Base-by-base conservation (phyloP, 2,329 filamentous ascomycete genomes). In the Alternaria conjuncta region DNA sequence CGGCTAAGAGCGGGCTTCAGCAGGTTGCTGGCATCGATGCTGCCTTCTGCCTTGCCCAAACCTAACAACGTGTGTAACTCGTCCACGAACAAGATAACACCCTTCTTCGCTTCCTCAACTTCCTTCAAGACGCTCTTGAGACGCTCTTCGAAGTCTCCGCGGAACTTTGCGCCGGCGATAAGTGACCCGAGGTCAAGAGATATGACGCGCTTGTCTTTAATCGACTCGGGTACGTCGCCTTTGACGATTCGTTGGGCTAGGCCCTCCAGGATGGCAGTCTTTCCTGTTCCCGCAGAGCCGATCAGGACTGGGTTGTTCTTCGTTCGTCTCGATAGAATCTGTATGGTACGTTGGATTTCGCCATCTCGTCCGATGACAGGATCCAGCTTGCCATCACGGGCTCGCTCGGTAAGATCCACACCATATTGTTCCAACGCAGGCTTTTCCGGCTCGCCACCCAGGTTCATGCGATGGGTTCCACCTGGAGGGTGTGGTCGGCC, bases 291-390 rank as follows among this genome's bases (percentile, higher is more conserved):
- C 9, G 94, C 93, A 50, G 89, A 90, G 65, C 95, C 95, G 62
- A 97, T 97, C n/a, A 97, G 83, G 1, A 97, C 94, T 0, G 95
- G 95, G 70, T 97, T 97, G 73, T 97, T 98, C 81, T 98, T 98
- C 8, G 96, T 98, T 64, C 96, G 86, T 67, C 96, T 86, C 15
- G 94, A 97, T 2, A 99, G 82, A 11, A 99, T 92, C 75, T 98
- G 96, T 63, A 98, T 97, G 0, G 94, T 97, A 54, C 96, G 87
- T 75, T 97, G 93, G 56, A 98, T 97, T 78, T 97, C 96, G 6
- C 88, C 85, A 73, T 97, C 94, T 78, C 96, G 87, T 20, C 96
- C 96, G 75, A 99, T 98, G 13, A 98, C 95, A 0, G 96, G 96
- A 75, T 99, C 96, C 4, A 99, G 86, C 77, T 97, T 97, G 44